Evolutionary conservation across 2,329 filamentous ascomycete genomes (phyloP).

Genomic region (Pseudonectria buxi): DNA sequence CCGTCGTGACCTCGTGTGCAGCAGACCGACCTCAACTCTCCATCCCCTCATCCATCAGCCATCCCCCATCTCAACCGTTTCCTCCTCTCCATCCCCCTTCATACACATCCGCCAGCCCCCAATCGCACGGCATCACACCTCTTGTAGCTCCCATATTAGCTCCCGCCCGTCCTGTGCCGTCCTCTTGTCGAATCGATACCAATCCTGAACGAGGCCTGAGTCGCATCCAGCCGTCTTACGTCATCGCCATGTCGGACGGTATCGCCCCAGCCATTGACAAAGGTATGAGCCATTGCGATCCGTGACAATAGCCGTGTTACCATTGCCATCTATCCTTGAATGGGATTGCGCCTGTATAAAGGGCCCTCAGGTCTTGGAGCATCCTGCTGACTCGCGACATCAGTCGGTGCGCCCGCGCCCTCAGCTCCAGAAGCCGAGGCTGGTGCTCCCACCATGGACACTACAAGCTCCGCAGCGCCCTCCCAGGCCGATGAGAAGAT

Average conservation of each 20-base stretch:
- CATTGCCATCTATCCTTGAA: slow-evolving; percentile 7
- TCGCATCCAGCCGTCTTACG: slow-evolving; percentile 22
- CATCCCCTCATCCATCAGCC: slow-evolving; percentile 13
- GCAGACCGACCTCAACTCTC: slow-evolving; percentile 19
- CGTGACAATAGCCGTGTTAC: slow-evolving; percentile 6
- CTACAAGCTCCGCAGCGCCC: slow-evolving; percentile 15
- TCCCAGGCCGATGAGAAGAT: slow-evolving; percentile 17
- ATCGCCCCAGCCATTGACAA: slow-evolving; percentile 29
- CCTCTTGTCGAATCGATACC: not conserved
- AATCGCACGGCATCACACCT: not conserved
- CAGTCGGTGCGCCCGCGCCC: slow-evolving; percentile 25
- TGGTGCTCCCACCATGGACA: slow-evolving; percentile 21
- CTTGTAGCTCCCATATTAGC: not conserved
- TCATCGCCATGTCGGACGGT: slow-evolving; percentile 30
- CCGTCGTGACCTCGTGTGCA: slow-evolving; percentile 25
- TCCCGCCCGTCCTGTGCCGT: not conserved
- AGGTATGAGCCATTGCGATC: slow-evolving; percentile 23
- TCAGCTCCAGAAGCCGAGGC: slow-evolving; percentile 23
- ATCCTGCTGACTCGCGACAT: slow-evolving; percentile 6
- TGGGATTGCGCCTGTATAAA: slow-evolving; percentile 8
- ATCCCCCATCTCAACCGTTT: slow-evolving; percentile 15
- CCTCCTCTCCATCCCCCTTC: slow-evolving; percentile 7
- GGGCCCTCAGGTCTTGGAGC: slow-evolving; percentile 1
- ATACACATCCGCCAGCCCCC: slow-evolving; percentile 1
- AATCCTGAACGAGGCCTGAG: no score